Base-by-base conservation (phyloP, 768 basidiomycete genomes). In the Mycena sanguinolenta region DNA sequence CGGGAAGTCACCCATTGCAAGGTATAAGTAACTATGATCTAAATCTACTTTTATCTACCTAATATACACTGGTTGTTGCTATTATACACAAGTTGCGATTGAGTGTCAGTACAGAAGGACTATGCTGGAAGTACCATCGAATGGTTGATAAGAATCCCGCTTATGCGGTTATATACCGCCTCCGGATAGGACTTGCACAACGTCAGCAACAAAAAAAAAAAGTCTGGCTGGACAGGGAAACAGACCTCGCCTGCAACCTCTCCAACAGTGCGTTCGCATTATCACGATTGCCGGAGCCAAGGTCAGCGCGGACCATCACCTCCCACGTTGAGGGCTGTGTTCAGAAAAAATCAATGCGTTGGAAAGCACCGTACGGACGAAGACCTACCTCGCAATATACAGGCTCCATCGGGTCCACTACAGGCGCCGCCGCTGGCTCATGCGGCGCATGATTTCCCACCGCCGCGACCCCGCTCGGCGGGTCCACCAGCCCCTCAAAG, bases 281-380 rank as follows among this genome's bases (percentile, higher is more conserved):
- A 54, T 90, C 87, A 16, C 90, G 88, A 73, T 95, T 88, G 16
- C 94, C 94, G 59, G 86, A 88, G 23, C 90, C 90, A 14, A 99
- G 85, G 78, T 99, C 98, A 1, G 94, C 94, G 17, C 95, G 89
- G 72, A 99, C 90, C 96, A 99, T 99, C 6, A 90, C 91, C 77
- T 99, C 98, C 92, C 94, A 97, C 0, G 95, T 97, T 46, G 94
- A 95, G 16, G 95, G 95, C 91, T 95, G 75, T 2, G 65, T 61
- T n/a, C n/a, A n/a, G 54, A 12, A 49, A 68, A n/a, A n/a, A n/a
- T 38, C 28, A 4, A 42, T 61, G 34, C 46, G 21, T n/a, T 55
- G 36, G 57, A 19, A 3, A 27, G 44, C 19, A 61, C 10, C 55
- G 52, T 30, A 50, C n/a, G 44, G 34, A 58, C 5, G 66, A 52